Base-by-base conservation (phyloP, 202 grass and related monocot genomes). In the Setaria viridis region DNA sequence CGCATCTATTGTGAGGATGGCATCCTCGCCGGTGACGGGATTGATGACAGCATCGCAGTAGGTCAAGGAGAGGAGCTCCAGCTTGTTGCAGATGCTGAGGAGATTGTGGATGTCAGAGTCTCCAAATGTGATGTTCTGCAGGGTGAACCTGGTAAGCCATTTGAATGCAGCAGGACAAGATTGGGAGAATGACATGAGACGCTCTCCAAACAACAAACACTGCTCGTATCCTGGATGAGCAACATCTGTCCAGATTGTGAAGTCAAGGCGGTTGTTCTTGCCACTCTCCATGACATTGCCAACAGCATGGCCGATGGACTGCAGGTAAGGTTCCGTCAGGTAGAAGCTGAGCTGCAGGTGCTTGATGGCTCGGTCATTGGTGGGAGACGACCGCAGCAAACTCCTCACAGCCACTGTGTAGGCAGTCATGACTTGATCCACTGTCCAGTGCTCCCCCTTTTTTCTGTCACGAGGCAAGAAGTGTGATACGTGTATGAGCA, bases 271-370 rank as follows among this genome's bases (percentile, higher is more conserved):
- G 7, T 54, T 33, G 4, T 47, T 80, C 2, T 41, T 25, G 49
- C 78, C 64, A 6, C 17, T 10, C 6, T 53, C 66, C 33, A 55
- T 1, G n/a, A 57, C 19, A 13, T 70, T 35, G 8, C 51, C 34
- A 34, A 70, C 13, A 4, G 48, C 78, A 21, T 15, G 79, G 64
- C 64, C 64, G 4, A 81, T 67, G 63, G 49, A 67, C 62, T 20
- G 17, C 46, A 80, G 15, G 17, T 50, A 51, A 67, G 77, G 62
- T 20, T 51, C 46, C 11, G 42, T n/a, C 46, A 80, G 47, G 62
- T 51, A 80, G 62, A 80, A 80, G 17, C 48, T 51, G 62, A 80
- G 77, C 11, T 51, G 46, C 17, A 67, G 62, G 50, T 5, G 35
- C 6, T 80, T 67, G 5, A 80, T 80, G 46, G 32, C 14, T 51